Evolutionary conservation across 306 rosid species (phyloP).

Genomic region (Hippophae tibetana): DNA sequence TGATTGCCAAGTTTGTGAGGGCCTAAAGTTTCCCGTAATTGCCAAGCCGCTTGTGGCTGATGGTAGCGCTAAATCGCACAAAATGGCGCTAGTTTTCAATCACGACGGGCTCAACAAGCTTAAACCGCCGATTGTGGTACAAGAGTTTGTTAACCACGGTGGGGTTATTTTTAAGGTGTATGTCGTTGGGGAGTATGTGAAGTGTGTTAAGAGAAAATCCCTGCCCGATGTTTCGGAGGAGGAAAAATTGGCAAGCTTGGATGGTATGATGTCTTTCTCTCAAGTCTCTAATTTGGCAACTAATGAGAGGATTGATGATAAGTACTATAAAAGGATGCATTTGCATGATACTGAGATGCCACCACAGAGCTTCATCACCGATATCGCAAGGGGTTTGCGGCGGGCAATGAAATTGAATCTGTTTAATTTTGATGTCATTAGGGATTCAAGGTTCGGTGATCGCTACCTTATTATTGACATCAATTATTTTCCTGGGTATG

Average conservation of each 20-base stretch:
- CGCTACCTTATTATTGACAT: constrained; percentile 83
- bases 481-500: constrained; percentile 92
- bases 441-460: constrained; percentile 60
- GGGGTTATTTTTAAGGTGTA: constrained; percentile 90
- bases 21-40: constrained; percentile 66
- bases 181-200: constrained; percentile 63
- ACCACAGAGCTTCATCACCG: constrained; percentile 48
- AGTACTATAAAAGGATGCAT: constrained; percentile 62
- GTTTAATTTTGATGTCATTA: constrained; percentile 77
- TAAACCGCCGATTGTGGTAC: constrained; percentile 77
- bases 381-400: constrained; percentile 58
- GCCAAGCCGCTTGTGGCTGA: constrained; percentile 85
- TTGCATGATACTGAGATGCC: constrained; percentile 83
- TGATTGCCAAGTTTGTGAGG: constrained; percentile 52
- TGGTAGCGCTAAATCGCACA: constrained; percentile 84
- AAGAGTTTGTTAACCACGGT: constrained; percentile 86
- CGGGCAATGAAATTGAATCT: constrained; percentile 52
- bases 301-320: constrained; percentile 51
- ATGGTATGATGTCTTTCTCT: constrained; percentile 57
- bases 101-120: constrained; percentile 51
- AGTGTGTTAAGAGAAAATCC: constrained; percentile 80
- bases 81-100: constrained; percentile 69
- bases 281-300: constrained; percentile 68
- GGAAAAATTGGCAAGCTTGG: constrained; percentile 45
- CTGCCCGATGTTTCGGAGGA: constrained; percentile 79